These are phyloP conservation scores for Dictyostelium intermedium DNA, from an alignment of 78 protist species.

Conservation along the genomic window DNA sequence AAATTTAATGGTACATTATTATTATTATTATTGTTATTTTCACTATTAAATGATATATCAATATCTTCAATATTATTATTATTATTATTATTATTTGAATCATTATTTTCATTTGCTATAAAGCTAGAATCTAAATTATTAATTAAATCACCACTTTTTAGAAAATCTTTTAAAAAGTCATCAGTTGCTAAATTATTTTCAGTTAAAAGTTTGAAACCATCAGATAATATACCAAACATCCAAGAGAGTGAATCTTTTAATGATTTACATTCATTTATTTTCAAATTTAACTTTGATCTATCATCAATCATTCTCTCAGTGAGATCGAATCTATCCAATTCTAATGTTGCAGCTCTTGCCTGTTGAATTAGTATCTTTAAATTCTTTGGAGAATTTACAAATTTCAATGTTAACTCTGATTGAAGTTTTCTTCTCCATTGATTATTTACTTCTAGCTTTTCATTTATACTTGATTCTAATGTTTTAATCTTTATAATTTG, in stretches of 20 bases:
- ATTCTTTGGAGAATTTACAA: not conserved
- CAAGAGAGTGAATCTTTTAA: not conserved
- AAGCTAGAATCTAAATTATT: not conserved
- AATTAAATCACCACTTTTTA: slow-evolving; percentile 1
- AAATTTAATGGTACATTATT: not conserved
- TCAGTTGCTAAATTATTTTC: slow-evolving; percentile 25
- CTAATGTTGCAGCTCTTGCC: slow-evolving; percentile 64
- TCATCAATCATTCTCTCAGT: slow-evolving; percentile 15
- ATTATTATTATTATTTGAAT: not conserved
- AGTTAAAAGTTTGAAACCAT: slow-evolving; percentile 1
- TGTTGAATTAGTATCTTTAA: slow-evolving; percentile 57
- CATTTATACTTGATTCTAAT: not conserved
- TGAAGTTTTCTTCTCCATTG: slow-evolving; percentile 69
- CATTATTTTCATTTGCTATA: slow-evolving; percentile 4
- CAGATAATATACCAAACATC: slow-evolving; percentile 12
- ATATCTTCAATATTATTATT: not conserved
- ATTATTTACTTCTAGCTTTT: slow-evolving; percentile 20
- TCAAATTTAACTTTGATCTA: not conserved
- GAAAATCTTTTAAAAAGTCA: slow-evolving; percentile 19
- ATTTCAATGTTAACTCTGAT: not conserved
- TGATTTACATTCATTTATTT: not conserved
- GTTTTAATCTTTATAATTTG: not conserved
- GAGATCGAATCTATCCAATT: slow-evolving; percentile 51
- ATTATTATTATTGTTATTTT: not conserved
- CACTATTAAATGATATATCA: not conserved